These are phyloP conservation scores for Coemansia sp. DNA, from an alignment of 192 early-diverging fungal species.

Conservation along the genomic window DNA sequence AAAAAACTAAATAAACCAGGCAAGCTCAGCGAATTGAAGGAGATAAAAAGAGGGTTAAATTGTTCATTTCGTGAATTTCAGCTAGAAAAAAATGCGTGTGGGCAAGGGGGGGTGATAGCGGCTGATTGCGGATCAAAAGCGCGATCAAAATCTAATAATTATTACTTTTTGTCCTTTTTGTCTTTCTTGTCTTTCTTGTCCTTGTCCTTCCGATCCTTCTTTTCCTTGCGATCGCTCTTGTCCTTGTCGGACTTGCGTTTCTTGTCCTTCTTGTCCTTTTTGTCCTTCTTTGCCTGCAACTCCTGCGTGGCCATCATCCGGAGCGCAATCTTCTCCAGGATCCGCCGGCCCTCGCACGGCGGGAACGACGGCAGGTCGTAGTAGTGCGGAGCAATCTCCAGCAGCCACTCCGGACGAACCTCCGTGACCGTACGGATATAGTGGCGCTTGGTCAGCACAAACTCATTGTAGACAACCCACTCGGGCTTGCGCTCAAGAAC, in stretches of 20 bases:
- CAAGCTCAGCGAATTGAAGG: neutral
- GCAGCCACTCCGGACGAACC: conserved; percentile 80
- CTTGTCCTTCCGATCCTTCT: conserved; percentile 41
- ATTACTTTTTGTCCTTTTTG: conserved; percentile 30
- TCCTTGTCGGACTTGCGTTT: conserved; percentile 26
- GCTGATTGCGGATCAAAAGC: neutral
- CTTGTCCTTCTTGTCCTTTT: conserved; percentile 35
- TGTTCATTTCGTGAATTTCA: neutral
- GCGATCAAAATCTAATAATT: conserved; percentile 2
- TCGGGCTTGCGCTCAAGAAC: conserved; percentile 88
- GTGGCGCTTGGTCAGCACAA: conserved; percentile 93
- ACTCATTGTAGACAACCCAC: conserved; percentile 99
- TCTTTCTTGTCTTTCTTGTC: conserved; percentile 30
- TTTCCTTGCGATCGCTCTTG: conserved; percentile 25
- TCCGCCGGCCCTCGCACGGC: conserved; percentile 85
- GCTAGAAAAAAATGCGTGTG: too few relatives aligned
- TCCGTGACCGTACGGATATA: conserved; percentile 94
- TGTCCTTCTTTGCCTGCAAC: conserved; percentile 53
- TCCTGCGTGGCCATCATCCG: conserved; percentile 49
- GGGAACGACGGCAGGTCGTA: conserved; percentile 92
- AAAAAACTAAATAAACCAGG: neutral
- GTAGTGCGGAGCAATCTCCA: conserved; percentile 83
- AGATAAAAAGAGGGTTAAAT: neutral
- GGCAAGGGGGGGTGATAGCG: neutral
- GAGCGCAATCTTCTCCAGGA: conserved; percentile 66